Base-by-base conservation (phyloP, 139 green algal species). In the Chlorella vulgaris region DNA sequence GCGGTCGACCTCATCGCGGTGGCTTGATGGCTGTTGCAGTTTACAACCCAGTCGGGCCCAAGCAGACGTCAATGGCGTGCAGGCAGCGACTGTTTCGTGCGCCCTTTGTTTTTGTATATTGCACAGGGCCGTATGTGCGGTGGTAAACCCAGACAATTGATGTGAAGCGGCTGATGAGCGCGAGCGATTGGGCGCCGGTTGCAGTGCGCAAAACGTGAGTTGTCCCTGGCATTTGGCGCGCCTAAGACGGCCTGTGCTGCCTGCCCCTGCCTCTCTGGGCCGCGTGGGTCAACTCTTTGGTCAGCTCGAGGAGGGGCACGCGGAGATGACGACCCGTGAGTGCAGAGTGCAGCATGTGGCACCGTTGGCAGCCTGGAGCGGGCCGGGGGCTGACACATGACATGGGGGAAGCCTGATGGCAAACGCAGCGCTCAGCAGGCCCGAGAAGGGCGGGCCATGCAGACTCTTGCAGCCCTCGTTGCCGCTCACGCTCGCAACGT, bases 281-380 rank as follows among this genome's bases (percentile, higher is more conserved):
- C 15, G 10, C 24, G 7, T 38, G 63, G 33, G 13, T 38, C 19
- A 7, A 13, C 39, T 74, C 39, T 33, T 33, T 40, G n/a, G 47
- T 15, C 47, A 58, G 15, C 15, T 58, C 15, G 47, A 43, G 43
- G 47, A n/a, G 69, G 43, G 28, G 31, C n/a, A n/a, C 53, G 63
- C 35, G 36, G 53, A 66, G 8, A 80, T 80, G 74, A 80, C 74
- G 38, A 80, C 74, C 74, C 74, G 74, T 80, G 55, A 80, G 74
- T 58, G 42, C 68, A 38, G 63, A 29, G 15, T n/a, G 24, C 33
- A 38, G 55, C 15, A 65, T 28, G 18, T 15, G 47, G 47, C 47
- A 58, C 10, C 47, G 47, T 58, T 58, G 47, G 13, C 15, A 24
- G 47, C 47, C 47, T n/a, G n/a, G n/a, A n/a, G n/a, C n/a, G n/a